Evolutionary conservation across 2,329 filamentous ascomycete genomes (phyloP).

Genomic region (Microdochium bolleyi): DNA sequence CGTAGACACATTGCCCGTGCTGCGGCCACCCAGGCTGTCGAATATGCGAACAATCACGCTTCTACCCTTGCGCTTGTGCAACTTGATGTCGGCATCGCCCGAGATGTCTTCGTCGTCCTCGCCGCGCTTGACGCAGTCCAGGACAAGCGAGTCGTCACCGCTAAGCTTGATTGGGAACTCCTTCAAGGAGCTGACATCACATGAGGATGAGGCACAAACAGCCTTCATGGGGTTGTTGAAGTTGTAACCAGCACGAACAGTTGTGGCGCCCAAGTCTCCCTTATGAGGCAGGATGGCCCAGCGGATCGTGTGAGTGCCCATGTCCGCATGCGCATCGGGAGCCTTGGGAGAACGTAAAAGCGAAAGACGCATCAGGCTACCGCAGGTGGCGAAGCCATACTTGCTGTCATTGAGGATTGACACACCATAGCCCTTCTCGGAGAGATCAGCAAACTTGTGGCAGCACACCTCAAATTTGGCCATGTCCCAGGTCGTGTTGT

Average conservation of each 20-base stretch:
- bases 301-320: constrained; percentile 80
- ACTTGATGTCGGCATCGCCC: constrained; percentile 48
- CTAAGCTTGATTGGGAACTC: constrained; percentile 55
- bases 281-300: constrained; percentile 86
- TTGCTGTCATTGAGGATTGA: constrained; percentile 93
- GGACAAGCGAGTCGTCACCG: constrained; percentile 59
- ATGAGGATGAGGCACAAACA: constrained; percentile 27
- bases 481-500: constrained; percentile 97
- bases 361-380: constrained; percentile 82
- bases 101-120: constrained; percentile 75
- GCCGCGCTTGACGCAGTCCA: constrained; percentile 91
- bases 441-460: constrained; percentile 89
- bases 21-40: constrained; percentile 78
- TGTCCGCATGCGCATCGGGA: constrained; percentile 87
- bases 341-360: constrained; percentile 85
- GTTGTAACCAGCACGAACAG: constrained; percentile 76
- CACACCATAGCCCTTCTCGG: constrained; percentile 81
- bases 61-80: constrained; percentile 52
- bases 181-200: constrained; percentile 19
- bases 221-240: constrained; percentile 78
- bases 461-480: constrained; percentile 96
- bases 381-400: constrained; percentile 87
- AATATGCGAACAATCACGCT: constrained; percentile 82
- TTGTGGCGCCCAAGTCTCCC: constrained; percentile 62
- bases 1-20: constrained; percentile 61